A percentile compares a stretch with the other conserved stretches of the same genome.
Evolutionary conservation across 2,329 filamentous ascomycete genomes (phyloP).

Genomic region (Botrytis sinoallii): DNA sequence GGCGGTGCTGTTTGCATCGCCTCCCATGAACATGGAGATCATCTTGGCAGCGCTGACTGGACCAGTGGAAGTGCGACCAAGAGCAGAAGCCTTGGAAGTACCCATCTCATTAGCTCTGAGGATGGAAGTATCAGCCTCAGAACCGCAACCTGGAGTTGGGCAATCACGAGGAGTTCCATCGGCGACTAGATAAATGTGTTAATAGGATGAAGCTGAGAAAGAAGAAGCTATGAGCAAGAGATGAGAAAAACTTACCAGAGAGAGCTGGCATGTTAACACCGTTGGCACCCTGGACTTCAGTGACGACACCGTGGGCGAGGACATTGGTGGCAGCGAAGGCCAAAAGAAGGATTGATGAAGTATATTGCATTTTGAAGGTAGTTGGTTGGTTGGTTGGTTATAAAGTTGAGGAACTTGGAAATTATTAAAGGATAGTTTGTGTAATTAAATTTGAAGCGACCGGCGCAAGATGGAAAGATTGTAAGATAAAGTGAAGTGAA

Average conservation of each 20-base stretch:
- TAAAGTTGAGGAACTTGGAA: slow-evolving; percentile 8
- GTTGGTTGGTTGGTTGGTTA: slow-evolving; percentile 19
- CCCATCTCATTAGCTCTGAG: slow-evolving; percentile 60
- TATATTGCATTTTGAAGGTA: slow-evolving; percentile 47
- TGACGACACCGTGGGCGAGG: slow-evolving; percentile 58
- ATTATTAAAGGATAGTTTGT: slow-evolving; percentile 20
- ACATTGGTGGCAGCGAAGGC: slow-evolving; percentile 45
- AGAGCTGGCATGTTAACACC: slow-evolving; percentile 62
- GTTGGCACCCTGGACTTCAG: slow-evolving; percentile 56
- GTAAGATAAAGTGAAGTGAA: slow-evolving; percentile 23
- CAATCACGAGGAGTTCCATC: slow-evolving; percentile 69
- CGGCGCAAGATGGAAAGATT: slow-evolving; percentile 33
- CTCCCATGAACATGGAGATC: slow-evolving; percentile 59
- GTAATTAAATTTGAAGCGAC: slow-evolving; percentile 22
- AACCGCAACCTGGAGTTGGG: slow-evolving; percentile 56
- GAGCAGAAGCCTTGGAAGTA: slow-evolving; percentile 51
- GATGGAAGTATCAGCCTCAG: slow-evolving; percentile 69
- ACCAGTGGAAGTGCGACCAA: slow-evolving; percentile 61
- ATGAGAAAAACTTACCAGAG: slow-evolving; percentile 41
- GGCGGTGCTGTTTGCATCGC: slow-evolving; percentile 39
- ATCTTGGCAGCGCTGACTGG: slow-evolving; percentile 56
- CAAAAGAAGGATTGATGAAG: slow-evolving; percentile 45
- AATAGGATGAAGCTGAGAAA: slow-evolving; percentile 22
- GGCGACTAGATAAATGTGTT: slow-evolving; percentile 43
- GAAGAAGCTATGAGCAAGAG: not conserved